phyloP scores from a whole-genome alignment of 1,139 yeast genomes.

The Geotrichum aggregatum region DNA sequence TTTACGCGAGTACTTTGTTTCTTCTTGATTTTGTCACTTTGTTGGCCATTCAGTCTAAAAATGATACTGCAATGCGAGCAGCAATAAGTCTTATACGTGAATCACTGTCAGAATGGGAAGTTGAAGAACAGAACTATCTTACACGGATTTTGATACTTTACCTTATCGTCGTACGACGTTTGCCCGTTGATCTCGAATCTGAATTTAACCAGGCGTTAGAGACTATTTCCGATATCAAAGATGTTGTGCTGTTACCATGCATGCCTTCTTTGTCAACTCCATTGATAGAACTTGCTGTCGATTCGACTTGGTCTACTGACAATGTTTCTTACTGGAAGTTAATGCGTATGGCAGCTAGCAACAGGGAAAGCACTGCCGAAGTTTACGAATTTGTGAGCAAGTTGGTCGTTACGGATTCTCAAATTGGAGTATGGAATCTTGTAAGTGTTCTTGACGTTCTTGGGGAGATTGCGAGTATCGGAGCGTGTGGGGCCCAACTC shows the following conservation, averaged over 20 bases:
- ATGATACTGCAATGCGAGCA: slow-evolving; percentile 16
- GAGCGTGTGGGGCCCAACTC: slow-evolving; percentile 74
- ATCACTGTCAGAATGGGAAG: slow-evolving; percentile 29
- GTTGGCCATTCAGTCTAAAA: slow-evolving; percentile 23
- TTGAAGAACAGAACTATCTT: slow-evolving; percentile 34
- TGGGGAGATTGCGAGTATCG: slow-evolving; percentile 78
- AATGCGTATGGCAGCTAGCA: slow-evolving; percentile 54
- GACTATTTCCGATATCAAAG: slow-evolving; percentile 20
- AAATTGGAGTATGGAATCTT: background rate
- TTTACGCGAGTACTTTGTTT: slow-evolving; percentile 23
- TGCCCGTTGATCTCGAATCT: slow-evolving; percentile 46
- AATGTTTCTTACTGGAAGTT: slow-evolving; percentile 57
- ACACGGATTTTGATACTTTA: slow-evolving; percentile 30
- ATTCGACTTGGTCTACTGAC: slow-evolving; percentile 47
- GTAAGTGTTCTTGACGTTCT: slow-evolving; percentile 54
- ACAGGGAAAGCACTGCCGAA: slow-evolving; percentile 47
- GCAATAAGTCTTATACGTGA: slow-evolving; percentile 34
- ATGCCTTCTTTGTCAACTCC: slow-evolving; percentile 42
- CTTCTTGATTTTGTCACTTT: slow-evolving; percentile 30
- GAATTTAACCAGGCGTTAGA: slow-evolving; percentile 17
- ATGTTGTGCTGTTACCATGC: slow-evolving; percentile 22
- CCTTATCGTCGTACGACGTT: slow-evolving; percentile 33
- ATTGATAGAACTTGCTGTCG: slow-evolving; percentile 49
- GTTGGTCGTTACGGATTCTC: slow-evolving; percentile 38
- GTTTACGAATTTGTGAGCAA: slow-evolving; percentile 51